Conservation (phyloP, 78 protist species). For the Protostelium mycophagum region DNA sequence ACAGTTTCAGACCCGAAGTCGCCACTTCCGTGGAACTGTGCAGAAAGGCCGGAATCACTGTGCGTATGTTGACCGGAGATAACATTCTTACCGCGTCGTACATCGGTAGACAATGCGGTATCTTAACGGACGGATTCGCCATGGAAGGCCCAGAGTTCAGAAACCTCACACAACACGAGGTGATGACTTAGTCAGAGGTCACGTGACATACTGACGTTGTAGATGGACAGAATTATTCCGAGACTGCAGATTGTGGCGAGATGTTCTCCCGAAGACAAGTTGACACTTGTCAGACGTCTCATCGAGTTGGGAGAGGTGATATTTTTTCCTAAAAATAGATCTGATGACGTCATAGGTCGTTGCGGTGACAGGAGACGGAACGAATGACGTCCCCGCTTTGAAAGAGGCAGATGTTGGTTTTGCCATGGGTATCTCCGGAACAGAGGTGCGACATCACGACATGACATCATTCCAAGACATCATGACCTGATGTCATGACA, state of each 20-base stretch:
- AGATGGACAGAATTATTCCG: slow-evolving; percentile 56
- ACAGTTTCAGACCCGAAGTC: background rate
- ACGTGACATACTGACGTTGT: background rate
- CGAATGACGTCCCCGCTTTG: slow-evolving; percentile 95
- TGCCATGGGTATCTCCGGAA: slow-evolving; percentile 92
- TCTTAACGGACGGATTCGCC: slow-evolving; percentile 40
- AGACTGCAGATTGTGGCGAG: slow-evolving; percentile 84
- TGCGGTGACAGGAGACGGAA: slow-evolving; percentile 94
- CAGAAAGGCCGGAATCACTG: slow-evolving; percentile 81
- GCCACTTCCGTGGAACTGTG: slow-evolving; percentile 57
- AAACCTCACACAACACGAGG: slow-evolving; percentile 15
- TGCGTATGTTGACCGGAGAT: slow-evolving; percentile 96
- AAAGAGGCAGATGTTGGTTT: slow-evolving; percentile 90
- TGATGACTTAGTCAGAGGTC: background rate
- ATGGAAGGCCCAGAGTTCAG: slow-evolving; percentile 80
- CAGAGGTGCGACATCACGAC: slow-evolving; percentile 74
- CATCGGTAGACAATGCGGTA: slow-evolving; percentile 86
- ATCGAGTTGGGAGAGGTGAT: slow-evolving; percentile 12
- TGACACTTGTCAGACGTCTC: slow-evolving; percentile 65
- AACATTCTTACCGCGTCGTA: slow-evolving; percentile 80
- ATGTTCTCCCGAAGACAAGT: slow-evolving; percentile 83
- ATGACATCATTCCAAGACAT: slow-evolving; percentile 4
- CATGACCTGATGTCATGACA: background rate
- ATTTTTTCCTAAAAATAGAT: background rate
- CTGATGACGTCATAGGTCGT: slow-evolving; percentile 57